Evolutionary conservation across 768 basidiomycete species (phyloP).

Genomic region (Tubosaeta brunneosetosa): DNA sequence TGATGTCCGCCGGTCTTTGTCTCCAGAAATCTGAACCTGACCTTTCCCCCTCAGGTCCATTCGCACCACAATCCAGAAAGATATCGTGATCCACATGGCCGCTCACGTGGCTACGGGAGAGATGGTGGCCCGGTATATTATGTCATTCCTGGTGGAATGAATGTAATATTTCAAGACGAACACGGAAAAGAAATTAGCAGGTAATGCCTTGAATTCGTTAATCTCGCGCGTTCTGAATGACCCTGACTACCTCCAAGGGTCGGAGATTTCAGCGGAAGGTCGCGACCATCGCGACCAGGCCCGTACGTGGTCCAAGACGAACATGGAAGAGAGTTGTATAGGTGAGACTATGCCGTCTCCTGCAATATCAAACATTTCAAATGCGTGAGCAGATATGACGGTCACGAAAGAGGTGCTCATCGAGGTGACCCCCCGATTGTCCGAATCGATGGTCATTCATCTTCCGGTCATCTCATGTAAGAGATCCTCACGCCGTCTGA

Average conservation of each 20-base stretch:
- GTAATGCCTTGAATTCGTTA: slow-evolving; percentile 28
- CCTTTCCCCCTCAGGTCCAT: slow-evolving; percentile 13
- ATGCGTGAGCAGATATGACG: slow-evolving; percentile 22
- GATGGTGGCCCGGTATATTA: slow-evolving; percentile 43
- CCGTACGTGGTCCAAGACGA: slow-evolving; percentile 59
- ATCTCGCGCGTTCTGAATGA: background rate
- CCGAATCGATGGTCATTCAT: slow-evolving; percentile 19
- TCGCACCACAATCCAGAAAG: slow-evolving; percentile 23
- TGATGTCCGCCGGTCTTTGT: slow-evolving; percentile 5
- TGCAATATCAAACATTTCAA: background rate
- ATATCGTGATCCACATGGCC: slow-evolving; percentile 20
- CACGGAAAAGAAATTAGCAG: slow-evolving; percentile 60
- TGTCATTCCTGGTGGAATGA: slow-evolving; percentile 59
- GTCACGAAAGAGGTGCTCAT: slow-evolving; percentile 18
- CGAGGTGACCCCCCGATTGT: slow-evolving; percentile 27
- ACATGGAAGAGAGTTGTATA: slow-evolving; percentile 53
- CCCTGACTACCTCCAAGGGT: slow-evolving; percentile 34
- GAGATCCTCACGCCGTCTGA: background rate
- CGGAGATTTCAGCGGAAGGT: slow-evolving; percentile 43
- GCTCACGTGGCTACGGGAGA: slow-evolving; percentile 14
- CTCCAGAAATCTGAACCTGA: slow-evolving; percentile 4
- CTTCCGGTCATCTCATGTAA: slow-evolving; percentile 18
- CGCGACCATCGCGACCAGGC: slow-evolving; percentile 26
- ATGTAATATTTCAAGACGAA: slow-evolving; percentile 66
- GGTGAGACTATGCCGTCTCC: slow-evolving; percentile 31